Conservation (phyloP, 2,329 filamentous ascomycete genomes). For the Cadophora gregata region DNA sequence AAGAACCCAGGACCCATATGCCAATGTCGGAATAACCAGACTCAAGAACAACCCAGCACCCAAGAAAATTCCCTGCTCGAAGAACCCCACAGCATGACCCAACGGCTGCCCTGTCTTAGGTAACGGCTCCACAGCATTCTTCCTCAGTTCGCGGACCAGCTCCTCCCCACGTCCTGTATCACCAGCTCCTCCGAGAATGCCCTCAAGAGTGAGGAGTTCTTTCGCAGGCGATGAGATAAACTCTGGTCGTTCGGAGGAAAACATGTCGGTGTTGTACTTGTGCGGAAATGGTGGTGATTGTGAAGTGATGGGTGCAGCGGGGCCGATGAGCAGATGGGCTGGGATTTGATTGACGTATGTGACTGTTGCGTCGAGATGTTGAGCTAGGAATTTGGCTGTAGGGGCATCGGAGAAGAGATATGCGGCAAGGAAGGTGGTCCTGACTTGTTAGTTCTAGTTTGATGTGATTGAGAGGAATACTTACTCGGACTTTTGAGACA, state of each 20-base stretch:
- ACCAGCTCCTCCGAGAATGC: not conserved
- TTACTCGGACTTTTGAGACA: constrained; percentile 21
- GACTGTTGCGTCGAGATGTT: constrained; percentile 57
- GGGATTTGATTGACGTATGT: constrained; percentile 65
- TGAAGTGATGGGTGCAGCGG: constrained; percentile 44
- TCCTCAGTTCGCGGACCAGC: constrained; percentile 20
- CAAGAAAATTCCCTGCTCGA: constrained; percentile 54
- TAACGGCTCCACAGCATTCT: constrained; percentile 41
- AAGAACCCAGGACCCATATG: constrained; percentile 10
- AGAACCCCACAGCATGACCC: constrained; percentile 51
- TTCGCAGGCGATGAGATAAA: constrained; percentile 42
- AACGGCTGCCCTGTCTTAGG: constrained; percentile 46
- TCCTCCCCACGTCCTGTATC: constrained; percentile 6
- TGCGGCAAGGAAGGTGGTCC: constrained; percentile 47
- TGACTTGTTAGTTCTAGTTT: constrained; percentile 46
- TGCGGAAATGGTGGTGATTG: constrained; percentile 43
- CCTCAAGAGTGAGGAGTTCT: not conserved
- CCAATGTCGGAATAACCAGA: constrained; percentile 2
- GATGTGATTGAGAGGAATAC: not conserved
- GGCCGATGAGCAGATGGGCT: constrained; percentile 54
- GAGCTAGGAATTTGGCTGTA: constrained; percentile 63
- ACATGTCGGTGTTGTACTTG: constrained; percentile 50
- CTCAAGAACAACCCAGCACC: constrained; percentile 37
- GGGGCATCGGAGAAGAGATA: constrained; percentile 58
- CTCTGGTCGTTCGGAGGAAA: constrained; percentile 53